Evolutionary conservation across 2,329 filamentous ascomycete genomes (phyloP).

Genomic region (Pyrenophora seminiperda): DNA sequence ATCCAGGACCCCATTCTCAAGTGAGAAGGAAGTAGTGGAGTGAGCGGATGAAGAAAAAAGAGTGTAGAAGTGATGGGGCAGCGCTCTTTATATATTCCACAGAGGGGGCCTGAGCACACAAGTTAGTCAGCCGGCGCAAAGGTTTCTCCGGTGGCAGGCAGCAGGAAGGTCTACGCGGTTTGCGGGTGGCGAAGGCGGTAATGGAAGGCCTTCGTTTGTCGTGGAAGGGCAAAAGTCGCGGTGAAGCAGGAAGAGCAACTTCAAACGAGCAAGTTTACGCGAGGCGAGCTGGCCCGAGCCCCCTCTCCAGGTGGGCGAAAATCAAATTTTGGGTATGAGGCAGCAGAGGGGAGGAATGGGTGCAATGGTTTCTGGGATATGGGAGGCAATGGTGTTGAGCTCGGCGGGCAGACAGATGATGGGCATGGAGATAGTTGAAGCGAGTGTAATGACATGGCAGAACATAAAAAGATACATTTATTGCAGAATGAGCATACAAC

Average conservation of each 20-base stretch:
- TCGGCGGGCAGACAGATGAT: background rate
- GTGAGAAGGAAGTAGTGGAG: background rate
- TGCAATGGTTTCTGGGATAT: background rate
- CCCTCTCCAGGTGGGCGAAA: background rate
- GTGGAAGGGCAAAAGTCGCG: background rate
- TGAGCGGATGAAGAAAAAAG: background rate
- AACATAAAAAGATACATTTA: background rate
- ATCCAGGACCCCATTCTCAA: no score
- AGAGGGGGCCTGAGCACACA: background rate
- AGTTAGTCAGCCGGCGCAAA: no score
- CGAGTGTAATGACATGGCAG: background rate
- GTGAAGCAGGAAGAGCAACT: conserved; percentile 5
- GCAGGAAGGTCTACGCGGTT: conserved; percentile 9
- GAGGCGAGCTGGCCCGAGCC: conserved; percentile 14
- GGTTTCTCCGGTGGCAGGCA: no score
- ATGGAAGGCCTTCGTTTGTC: conserved; percentile 7
- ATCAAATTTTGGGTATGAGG: background rate
- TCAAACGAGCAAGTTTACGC: background rate
- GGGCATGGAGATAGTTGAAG: background rate
- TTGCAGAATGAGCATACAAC: no score
- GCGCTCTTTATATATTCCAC: conserved; percentile 8
- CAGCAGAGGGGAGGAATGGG: background rate
- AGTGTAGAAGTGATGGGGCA: conserved; percentile 3
- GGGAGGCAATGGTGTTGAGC: conserved; percentile 1
- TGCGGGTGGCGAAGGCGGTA: conserved; percentile 4